Percentiles rank a stretch among this genome's conserved stretches.
These are phyloP conservation scores for Gloeostereum incarnatum DNA, from an alignment of 768 basidiomycete genomes.

Conservation along the genomic window DNA sequence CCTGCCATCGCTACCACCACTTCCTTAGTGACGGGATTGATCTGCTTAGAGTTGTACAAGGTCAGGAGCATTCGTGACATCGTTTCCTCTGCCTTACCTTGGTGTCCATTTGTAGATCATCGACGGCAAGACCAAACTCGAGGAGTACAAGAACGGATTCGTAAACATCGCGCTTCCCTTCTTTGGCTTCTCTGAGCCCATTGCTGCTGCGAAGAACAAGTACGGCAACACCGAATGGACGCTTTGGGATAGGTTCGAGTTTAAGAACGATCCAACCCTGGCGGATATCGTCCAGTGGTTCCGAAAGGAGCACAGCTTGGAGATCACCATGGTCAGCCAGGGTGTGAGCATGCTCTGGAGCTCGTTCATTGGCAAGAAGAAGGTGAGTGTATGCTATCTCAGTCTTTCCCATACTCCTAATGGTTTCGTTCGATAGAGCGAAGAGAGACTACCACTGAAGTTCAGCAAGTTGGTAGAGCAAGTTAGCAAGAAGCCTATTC, in stretches of 20 bases:
- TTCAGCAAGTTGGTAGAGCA: slow-evolving; percentile 88
- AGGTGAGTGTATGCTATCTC: slow-evolving; percentile 41
- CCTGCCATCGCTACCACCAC: slow-evolving; percentile 99
- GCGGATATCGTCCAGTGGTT: slow-evolving; percentile 81
- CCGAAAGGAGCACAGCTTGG: slow-evolving; percentile 73
- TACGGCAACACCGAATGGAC: slow-evolving; percentile 91
- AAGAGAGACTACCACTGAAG: slow-evolving; percentile 81
- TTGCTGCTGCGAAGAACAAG: slow-evolving; percentile 82
- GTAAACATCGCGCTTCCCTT: slow-evolving; percentile 96
- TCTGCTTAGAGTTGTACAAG: slow-evolving; percentile 97
- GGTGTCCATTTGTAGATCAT: slow-evolving; percentile 53
- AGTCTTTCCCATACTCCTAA: slow-evolving; percentile 1
- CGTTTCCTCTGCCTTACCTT: background rate
- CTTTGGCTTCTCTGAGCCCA: slow-evolving; percentile 98
- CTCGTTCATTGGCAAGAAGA: slow-evolving; percentile 86
- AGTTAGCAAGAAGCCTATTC: slow-evolving; percentile 92
- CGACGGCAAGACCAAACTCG: slow-evolving; percentile 88
- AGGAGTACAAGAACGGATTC: slow-evolving; percentile 97
- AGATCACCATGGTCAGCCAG: slow-evolving; percentile 92
- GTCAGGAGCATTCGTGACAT: slow-evolving; percentile 34
- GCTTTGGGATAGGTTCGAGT: slow-evolving; percentile 95
- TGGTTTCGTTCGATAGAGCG: slow-evolving; percentile 43
- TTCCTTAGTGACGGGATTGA: slow-evolving; percentile 88
- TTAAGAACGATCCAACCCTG: slow-evolving; percentile 82
- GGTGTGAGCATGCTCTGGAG: slow-evolving; percentile 99